Percentiles rank a stretch among this genome's conserved stretches.
Evolutionary conservation across 1,139 yeast genomes (phyloP).

Genomic region (Dujonia santamariae): DNA sequence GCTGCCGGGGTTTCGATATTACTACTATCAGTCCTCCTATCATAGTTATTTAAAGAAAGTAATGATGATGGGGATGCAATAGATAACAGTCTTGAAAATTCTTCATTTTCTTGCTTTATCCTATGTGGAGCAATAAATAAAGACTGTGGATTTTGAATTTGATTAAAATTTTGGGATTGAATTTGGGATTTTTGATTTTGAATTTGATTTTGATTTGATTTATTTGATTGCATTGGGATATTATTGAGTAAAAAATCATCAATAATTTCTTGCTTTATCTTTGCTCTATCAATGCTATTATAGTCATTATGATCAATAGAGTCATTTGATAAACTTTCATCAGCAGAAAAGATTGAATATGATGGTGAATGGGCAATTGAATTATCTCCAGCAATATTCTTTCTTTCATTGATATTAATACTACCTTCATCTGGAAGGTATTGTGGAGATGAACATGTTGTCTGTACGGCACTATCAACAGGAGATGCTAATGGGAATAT

Average conservation of each 20-base stretch:
- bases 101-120: neutral
- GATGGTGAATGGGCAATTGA: slow-evolving; percentile 27
- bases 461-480: slow-evolving; percentile 1
- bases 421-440: too few relatives aligned
- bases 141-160: too few relatives aligned
- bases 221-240: slow-evolving; percentile 25
- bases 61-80: slow-evolving; percentile 37
- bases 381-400: neutral
- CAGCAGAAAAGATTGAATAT: slow-evolving; percentile 29
- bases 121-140: neutral
- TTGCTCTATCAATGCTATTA: slow-evolving; percentile 20
- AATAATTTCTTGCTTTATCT: slow-evolving; percentile 40
- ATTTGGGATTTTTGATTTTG: slow-evolving; percentile 5
- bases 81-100: slow-evolving; percentile 9
- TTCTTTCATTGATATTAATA: neutral
- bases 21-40: too few relatives aligned
- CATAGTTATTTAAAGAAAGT: slow-evolving; percentile 24
- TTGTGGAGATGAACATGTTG: slow-evolving; percentile 2
- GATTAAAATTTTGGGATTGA: too few relatives aligned
- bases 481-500: neutral
- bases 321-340: slow-evolving; percentile 17
- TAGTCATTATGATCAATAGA: slow-evolving; percentile 10
- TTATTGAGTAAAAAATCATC: slow-evolving; percentile 40
- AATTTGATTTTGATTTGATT: slow-evolving; percentile 6
- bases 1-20: too few relatives aligned